A percentile compares a stretch with the other conserved stretches of the same genome.
Evolutionary conservation across 2,329 filamentous ascomycete genomes (phyloP).

Genomic region (Pseudogymnoascus sp.): DNA sequence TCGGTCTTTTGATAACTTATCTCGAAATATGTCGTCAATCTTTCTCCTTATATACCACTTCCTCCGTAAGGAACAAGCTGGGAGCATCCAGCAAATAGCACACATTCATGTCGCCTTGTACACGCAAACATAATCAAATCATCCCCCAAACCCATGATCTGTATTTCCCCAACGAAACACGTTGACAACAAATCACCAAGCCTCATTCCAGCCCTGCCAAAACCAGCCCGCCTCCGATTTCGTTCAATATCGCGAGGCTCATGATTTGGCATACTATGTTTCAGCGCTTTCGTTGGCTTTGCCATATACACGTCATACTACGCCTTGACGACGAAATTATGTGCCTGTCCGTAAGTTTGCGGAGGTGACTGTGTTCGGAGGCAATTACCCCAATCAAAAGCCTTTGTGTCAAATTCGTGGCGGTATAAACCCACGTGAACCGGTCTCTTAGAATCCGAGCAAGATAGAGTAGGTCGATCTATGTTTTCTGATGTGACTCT

Average conservation of each 20-base stretch:
- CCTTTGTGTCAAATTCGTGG: background rate
- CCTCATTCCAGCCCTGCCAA: background rate
- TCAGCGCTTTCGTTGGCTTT: background rate
- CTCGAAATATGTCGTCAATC: background rate
- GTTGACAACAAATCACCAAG: background rate
- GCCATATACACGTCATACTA: background rate
- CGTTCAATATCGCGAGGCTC: background rate
- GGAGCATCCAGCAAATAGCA: background rate
- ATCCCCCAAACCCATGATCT: conserved; percentile 5
- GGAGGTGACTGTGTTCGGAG: background rate
- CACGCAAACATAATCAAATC: conserved; percentile 7
- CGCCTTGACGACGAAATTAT: conserved; percentile 4
- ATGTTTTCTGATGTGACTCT: background rate
- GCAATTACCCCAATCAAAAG: background rate
- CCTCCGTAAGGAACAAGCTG: background rate
- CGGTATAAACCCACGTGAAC: background rate
- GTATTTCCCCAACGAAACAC: background rate
- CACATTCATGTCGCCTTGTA: conserved; percentile 2
- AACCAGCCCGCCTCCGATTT: background rate
- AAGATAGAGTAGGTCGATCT: background rate
- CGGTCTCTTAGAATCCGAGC: background rate
- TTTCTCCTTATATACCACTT: background rate
- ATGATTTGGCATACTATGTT: background rate
- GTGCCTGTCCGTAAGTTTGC: background rate
- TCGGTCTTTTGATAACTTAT: background rate